Conservation (phyloP, 2,329 filamentous ascomycete species). For the Nakataea oryzae region DNA sequence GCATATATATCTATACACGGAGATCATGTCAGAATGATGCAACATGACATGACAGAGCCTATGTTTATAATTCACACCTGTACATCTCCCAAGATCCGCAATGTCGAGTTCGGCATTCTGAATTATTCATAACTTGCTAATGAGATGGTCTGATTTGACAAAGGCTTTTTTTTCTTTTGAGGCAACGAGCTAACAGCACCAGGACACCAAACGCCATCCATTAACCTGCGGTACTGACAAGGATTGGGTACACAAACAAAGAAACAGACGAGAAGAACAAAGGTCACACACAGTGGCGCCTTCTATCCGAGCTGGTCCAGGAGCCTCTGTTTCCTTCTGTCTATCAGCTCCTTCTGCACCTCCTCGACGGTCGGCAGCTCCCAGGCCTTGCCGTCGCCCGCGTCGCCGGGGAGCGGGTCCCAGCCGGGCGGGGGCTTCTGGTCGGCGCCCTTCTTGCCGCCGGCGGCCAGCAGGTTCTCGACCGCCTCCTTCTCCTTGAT, state of each 20-base stretch:
- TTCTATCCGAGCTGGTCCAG: constrained; percentile 55
- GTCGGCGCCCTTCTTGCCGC: constrained; percentile 26
- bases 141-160: neutral
- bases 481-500: constrained; percentile 75
- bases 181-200: neutral
- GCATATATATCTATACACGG: too few species aligned
- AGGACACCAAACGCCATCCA: constrained; percentile 1
- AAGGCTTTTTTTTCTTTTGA: neutral
- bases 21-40: too few species aligned
- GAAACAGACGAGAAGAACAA: constrained; percentile 28
- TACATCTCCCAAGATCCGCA: too few species aligned
- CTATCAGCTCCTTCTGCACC: constrained; percentile 88
- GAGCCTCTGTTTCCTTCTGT: constrained; percentile 71
- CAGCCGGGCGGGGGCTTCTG: constrained; percentile 56
- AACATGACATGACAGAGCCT: too few species aligned
- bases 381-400: constrained; percentile 75
- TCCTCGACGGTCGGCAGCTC: constrained; percentile 77
- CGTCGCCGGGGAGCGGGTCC: constrained; percentile 80
- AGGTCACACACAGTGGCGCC: neutral
- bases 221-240: neutral
- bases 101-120: too few species aligned
- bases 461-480: constrained; percentile 50
- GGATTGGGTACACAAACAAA: neutral
- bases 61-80: too few species aligned
- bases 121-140: too few species aligned